Conservation (phyloP, 176 grass and related monocot genomes). For the Secale cereale region DNA sequence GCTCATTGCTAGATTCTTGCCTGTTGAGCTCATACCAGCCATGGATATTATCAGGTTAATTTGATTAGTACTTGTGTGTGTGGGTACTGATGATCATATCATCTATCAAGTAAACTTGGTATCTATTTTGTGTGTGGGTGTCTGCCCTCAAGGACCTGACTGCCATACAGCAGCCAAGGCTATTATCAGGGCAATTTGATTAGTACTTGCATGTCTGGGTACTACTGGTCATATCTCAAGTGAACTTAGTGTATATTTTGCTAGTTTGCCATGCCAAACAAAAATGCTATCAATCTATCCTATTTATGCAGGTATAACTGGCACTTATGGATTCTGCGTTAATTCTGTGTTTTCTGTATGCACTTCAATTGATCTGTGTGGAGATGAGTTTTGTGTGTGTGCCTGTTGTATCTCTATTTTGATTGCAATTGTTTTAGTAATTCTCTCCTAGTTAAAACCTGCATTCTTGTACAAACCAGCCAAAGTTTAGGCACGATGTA, state of each 20-base stretch:
- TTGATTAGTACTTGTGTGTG: neutral
- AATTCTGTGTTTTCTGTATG: neutral
- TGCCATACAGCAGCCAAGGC: neutral
- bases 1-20: neutral
- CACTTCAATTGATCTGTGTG: neutral
- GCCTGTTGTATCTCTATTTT: too few species aligned
- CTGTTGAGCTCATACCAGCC: neutral
- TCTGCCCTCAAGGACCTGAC: neutral
- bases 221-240: too few species aligned
- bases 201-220: too few species aligned
- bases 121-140: neutral
- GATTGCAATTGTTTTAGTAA: too few species aligned
- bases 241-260: too few species aligned
- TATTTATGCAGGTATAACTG: neutral
- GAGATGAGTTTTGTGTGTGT: too few species aligned
- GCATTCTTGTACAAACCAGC: too few species aligned
- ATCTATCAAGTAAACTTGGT: neutral
- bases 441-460: too few species aligned
- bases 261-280: too few species aligned
- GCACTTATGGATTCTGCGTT: neutral
- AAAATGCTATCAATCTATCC: too few species aligned
- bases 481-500: too few species aligned
- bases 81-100: neutral
- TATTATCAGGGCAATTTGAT: neutral
- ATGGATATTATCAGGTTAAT: neutral